Base-by-base conservation (phyloP, 2,329 filamentous ascomycete species). In the Xylaria sp. region DNA sequence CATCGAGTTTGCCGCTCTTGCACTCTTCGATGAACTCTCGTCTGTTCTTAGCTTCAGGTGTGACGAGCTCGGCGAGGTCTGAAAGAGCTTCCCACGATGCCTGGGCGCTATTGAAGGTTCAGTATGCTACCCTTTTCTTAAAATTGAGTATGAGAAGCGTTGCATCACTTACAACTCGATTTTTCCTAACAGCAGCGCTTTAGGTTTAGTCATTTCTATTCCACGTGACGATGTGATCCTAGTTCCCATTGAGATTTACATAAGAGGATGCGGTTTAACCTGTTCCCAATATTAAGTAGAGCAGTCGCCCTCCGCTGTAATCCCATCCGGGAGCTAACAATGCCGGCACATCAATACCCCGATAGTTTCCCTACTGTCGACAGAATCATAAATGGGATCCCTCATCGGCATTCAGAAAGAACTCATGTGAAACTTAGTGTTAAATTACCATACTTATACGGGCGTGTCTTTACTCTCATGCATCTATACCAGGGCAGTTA, bases 21-120 rank as follows among this genome's bases (percentile, higher is more conserved):
- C 54, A 57, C 23, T 57, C 54, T 57, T 57, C 37, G 54, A 57
- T 57, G n/a, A 57, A 57, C 34, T 20, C 54, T 57, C 44, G 34
- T 25, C 54, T 39, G 32, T 20, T 41, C 6, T 39, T 57, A 12
- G 54, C 54, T 20, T 41, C 20, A 9, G 54, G 54, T 20, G 34
- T 57, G 5, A 57, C 34, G 6, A 57, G 34, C 7, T 57, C 54
- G 7, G 54, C 54, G 18, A 57, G 18, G 20, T 12, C 9, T 13
- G 32, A 39, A 57, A 57, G 54, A 57, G 54, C 54, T 13, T 57
- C 2, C 54, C 54, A 57, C 37, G 54, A 57, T 10, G 15, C 34
- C 37, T 57, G 54, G 4, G 54, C 54, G 18, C 54, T 57, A 57
- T 23, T 39, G 2, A 50, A 50, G 6, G 46, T 23, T 23, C 28